Base-by-base conservation (phyloP, 2,329 filamentous ascomycete genomes). In the Teratosphaeria zuluensis region DNA sequence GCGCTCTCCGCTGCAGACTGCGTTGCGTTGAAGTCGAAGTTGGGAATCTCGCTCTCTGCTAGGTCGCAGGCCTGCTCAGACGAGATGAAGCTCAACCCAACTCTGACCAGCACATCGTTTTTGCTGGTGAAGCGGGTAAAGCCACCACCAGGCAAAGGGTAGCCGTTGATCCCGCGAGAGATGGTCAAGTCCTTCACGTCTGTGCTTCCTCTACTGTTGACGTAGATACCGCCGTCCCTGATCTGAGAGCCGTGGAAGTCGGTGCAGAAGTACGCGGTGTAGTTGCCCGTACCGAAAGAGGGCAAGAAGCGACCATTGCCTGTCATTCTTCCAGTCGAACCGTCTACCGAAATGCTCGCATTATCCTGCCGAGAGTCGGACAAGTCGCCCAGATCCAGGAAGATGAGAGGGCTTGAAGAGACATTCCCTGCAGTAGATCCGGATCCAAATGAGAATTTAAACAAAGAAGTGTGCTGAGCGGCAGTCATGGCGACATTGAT, bases 31-130 rank as follows among this genome's bases (percentile, higher is more conserved):
- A 90, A 88, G 65, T 87, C 80, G 58, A 82, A 87, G 21, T 81
- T 57, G 0, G 83, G 78, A 9, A 88, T 83, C 63, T 88, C 82
- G 1, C 65, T 64, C 51, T 86, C 73, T 5, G 86, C 76, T 60
- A 82, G 84, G 9, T 69, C 59, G 67, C 86, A 88, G 3, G 85
- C 86, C 62, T 84, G 79, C 4, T 76, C 72, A 0, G 78, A 70
- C 0, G 84, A 88, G 24, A 88, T 80, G 71, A 85, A 88, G 0
- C 85, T 88, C 9, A 88, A 81, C 0, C 85, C 86, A 0, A 88
- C 83, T 52, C 80, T 75, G 0, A 80, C 83, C 19, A 72, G 75
- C 21, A 84, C 65, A 0, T 68, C 67, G 8, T 66, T 62, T 3
- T 71, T 71, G 62, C 71, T 82, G 1, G 71, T 74, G 61, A 82